phyloP scores from a whole-genome alignment of 2,329 filamentous ascomycete genomes.

The Nemania sp. region DNA sequence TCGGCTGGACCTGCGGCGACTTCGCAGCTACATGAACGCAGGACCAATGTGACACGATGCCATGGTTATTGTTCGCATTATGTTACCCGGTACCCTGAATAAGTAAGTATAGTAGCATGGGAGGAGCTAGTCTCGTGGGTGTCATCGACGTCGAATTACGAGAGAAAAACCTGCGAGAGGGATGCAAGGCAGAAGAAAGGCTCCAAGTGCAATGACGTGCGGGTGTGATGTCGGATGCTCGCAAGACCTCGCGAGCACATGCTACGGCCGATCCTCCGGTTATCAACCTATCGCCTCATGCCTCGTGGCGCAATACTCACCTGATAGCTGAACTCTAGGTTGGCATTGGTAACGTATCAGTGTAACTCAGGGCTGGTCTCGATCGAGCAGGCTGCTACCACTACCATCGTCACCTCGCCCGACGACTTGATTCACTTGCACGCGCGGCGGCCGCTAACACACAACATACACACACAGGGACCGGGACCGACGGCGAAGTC shows the following conservation, averaged over 20 bases:
- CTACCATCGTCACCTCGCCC: conserved; percentile 6
- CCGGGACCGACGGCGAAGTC: conserved; percentile 3
- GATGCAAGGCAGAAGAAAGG: conserved; percentile 9
- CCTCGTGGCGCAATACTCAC: conserved; percentile 37
- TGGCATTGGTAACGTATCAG: conserved; percentile 15
- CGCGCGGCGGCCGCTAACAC: background rate
- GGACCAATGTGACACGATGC: background rate
- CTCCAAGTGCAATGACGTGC: conserved; percentile 36
- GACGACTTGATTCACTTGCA: background rate
- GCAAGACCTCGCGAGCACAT: conserved; percentile 37
- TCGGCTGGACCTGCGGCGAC: conserved; percentile 15
- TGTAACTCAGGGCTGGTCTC: conserved; percentile 13
- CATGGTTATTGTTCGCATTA: background rate
- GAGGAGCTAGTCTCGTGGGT: background rate
- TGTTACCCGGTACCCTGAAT: background rate
- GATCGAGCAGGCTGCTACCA: background rate
- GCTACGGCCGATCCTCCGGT: conserved; percentile 24
- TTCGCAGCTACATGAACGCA: background rate
- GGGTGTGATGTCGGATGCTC: conserved; percentile 31
- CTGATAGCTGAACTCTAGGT: conserved; percentile 15
- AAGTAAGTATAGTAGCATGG: background rate
- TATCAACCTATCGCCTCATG: conserved; percentile 29
- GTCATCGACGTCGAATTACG: conserved; percentile 14
- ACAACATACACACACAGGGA: too few relatives aligned
- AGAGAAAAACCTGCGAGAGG: conserved; percentile 7